Percentiles rank a stretch among this genome's conserved stretches.
Evolutionary conservation across 441 rosid genomes (phyloP).

Genomic region (Pelargonium myrrhifolium): DNA sequence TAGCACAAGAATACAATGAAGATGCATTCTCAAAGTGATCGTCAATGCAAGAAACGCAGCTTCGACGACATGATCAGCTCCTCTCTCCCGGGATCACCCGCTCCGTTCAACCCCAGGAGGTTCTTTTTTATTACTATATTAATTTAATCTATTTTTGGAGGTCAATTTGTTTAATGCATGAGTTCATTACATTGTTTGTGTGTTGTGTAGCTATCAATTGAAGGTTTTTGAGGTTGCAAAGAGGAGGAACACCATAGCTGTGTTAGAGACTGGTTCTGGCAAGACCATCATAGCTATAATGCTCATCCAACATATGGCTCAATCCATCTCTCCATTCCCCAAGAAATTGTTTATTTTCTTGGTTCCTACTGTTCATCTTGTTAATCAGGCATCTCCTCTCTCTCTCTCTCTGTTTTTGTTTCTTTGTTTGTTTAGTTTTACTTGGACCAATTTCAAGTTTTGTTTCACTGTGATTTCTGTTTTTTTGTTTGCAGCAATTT

Average conservation of each 20-base stretch:
- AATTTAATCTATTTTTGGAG: neutral
- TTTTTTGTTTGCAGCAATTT: slow-evolving; percentile 54
- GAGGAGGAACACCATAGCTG: slow-evolving; percentile 64
- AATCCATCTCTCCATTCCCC: slow-evolving; percentile 25
- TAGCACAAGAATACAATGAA: no score
- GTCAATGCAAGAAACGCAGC: neutral
- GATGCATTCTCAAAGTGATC: no score
- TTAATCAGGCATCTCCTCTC: slow-evolving; percentile 49
- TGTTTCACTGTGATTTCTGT: neutral
- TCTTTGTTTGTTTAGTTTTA: neutral
- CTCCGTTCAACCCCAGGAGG: neutral
- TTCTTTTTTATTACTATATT: neutral
- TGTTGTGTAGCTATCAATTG: slow-evolving; percentile 40
- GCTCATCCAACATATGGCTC: slow-evolving; percentile 46
- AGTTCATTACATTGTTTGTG: neutral
- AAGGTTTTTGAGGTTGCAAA: slow-evolving; percentile 59
- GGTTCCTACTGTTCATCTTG: slow-evolving; percentile 77
- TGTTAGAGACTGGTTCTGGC: slow-evolving; percentile 60
- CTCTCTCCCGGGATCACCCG: no score
- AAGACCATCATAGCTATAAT: slow-evolving; percentile 64
- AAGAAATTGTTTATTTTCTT: slow-evolving; percentile 58
- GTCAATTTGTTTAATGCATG: no score
- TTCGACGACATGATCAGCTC: slow-evolving; percentile 2
- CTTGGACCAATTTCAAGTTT: no score
- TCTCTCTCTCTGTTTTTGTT: neutral